These are phyloP conservation scores for Suillus paluster DNA, from an alignment of 768 basidiomycete species.

Conservation along the genomic window DNA sequence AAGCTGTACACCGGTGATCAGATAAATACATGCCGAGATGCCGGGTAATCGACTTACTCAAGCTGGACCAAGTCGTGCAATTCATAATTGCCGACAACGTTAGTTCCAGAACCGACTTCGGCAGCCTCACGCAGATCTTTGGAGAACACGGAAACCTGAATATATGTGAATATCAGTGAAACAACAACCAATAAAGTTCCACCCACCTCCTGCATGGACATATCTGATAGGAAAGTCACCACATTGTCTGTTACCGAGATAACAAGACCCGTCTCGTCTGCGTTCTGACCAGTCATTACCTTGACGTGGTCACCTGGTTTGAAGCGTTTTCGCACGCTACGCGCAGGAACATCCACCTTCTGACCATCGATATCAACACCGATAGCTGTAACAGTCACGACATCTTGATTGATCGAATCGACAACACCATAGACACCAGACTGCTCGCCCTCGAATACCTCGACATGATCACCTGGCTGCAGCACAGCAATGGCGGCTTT, in stretches of 20 bases:
- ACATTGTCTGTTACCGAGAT: constrained; percentile 89
- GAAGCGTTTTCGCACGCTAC: constrained; percentile 93
- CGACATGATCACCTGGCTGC: constrained; percentile 97
- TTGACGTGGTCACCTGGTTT: constrained; percentile 98
- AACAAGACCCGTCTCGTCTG: constrained; percentile 95
- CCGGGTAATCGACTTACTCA: constrained; percentile 63
- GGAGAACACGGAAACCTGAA: constrained; percentile 92
- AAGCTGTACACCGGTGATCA: constrained; percentile 50
- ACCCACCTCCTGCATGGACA: constrained; percentile 91
- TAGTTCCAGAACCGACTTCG: constrained; percentile 92
- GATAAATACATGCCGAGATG: constrained; percentile 16
- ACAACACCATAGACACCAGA: constrained; percentile 91
- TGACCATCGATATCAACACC: constrained; percentile 87
- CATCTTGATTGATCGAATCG: constrained; percentile 85
- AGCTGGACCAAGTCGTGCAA: constrained; percentile 96
- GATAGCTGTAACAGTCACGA: constrained; percentile 81
- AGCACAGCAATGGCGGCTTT: constrained; percentile 91
- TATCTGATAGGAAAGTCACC: constrained; percentile 96
- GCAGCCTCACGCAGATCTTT: constrained; percentile 98
- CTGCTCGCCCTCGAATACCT: constrained; percentile 97
- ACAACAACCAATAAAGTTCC: not conserved
- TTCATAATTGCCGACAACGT: constrained; percentile 91
- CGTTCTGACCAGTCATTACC: constrained; percentile 94
- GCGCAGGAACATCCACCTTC: constrained; percentile 82
- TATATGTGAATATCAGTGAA: constrained; percentile 12